Evolutionary conservation across 164 flowering plant species (phyloP).

Genomic region (Magnolia officinalis): DNA sequence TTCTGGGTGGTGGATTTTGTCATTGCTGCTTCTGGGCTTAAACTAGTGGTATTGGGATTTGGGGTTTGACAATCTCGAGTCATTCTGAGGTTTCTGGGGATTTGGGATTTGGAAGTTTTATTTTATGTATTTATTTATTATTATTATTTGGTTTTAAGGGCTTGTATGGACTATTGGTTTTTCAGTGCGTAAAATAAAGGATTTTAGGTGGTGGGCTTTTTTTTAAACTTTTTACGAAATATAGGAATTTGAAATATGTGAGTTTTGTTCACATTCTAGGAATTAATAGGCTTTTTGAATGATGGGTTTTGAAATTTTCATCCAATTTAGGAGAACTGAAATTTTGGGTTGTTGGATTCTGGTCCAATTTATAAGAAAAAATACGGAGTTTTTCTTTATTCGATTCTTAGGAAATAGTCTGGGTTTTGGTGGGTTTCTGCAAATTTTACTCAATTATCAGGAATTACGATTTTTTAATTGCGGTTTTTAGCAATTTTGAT

Average conservation of each 20-base stretch:
- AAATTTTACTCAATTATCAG: neutral
- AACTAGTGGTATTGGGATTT: neutral
- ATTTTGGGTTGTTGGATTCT: too few relatives aligned
- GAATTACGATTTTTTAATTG: neutral
- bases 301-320: too few relatives aligned
- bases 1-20: neutral
- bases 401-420: too few relatives aligned
- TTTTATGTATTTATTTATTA: neutral
- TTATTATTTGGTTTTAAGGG: neutral
- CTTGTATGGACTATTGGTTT: neutral
- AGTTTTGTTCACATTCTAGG: too few relatives aligned
- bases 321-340: too few relatives aligned
- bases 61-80: neutral
- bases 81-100: neutral
- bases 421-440: too few relatives aligned
- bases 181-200: neutral
- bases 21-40: conserved; percentile 1
- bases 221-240: neutral
- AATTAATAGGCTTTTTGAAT: too few relatives aligned
- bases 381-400: too few relatives aligned
- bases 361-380: too few relatives aligned
- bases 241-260: too few relatives aligned
- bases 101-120: neutral
- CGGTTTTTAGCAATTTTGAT: neutral
- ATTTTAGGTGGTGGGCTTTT: neutral